Base-by-base conservation (phyloP, 352 stramenopile genomes). In the Phytopythium delawarense region DNA sequence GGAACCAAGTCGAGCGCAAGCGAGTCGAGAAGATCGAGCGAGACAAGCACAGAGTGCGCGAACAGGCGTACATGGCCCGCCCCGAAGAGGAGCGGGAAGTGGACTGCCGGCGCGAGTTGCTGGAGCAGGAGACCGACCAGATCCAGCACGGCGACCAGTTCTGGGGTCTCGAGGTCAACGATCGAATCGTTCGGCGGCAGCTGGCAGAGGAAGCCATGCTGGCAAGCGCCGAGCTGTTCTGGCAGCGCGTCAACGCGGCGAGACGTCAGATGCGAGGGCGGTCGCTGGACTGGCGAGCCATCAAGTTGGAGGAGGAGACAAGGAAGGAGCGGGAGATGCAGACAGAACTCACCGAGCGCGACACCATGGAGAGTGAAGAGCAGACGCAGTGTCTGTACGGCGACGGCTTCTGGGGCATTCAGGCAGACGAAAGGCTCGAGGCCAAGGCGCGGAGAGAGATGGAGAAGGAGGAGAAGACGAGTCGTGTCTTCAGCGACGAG, bases 351-450 rank as follows among this genome's bases (percentile, higher is more conserved):
- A 63, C 69, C 7, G 78, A 73, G 52, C 54, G 63, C 0, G 57
- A 71, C 21, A 65, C 61, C 5, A 84, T 88, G 78, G 37, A 48
- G 7, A 20, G 35, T 0, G 69, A 84, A 57, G 80, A 88, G 49
- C 32, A 44, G 13, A 51, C 72, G 23, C 80, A 89, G 60, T 79
- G 76, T n/a, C 54, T 62, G 4, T 56, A 84, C 28, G 54, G 52
- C n/a, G 80, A 89, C 35, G 63, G 34, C 0, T 88, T 89, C 57
- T 89, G 80, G 80, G 80, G 80, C 1, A 87, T 88, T 23, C 69
- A 89, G 45, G 74, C 76, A 0, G 74, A 88, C 62, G 80, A 88
- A 32, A 32, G 39, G 35, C 69, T 69, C 3, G 74, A 89, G 58
- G 28, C 56, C 1, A 28, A 51, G 42, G 62, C 74, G 9, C 72